Evolutionary conservation across 2,329 filamentous ascomycete species (phyloP), one percentile per base, ranked within the genome.

Genomic region (Alternaria arbusti): DNA sequence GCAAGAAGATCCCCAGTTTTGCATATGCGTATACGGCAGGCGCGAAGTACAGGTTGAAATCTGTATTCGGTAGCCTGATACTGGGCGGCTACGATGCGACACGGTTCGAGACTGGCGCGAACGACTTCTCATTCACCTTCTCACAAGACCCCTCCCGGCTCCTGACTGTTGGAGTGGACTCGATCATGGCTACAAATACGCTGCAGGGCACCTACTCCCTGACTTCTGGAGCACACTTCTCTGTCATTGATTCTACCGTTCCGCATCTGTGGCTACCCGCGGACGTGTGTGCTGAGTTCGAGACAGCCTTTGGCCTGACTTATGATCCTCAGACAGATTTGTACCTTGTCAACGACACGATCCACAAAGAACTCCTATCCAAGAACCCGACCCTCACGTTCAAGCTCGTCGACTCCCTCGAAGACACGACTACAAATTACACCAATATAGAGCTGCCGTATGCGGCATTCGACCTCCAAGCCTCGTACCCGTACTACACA

Each of bases 401-500:
- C 57, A 80, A 79, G 54, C 70, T 79, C 5, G 70, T 71, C 20
- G 74, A 79, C 49, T 76, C 75, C 6, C 55, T 74, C 3, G 23
- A 74, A 28, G 65, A 74, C 36, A 77, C 78, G 3, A 70, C 75
- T 2, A 67, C 70, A 10, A 78, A 78, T 36, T 81, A 75, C 43
- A 79, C 82, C 3, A 78, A 82, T 30, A 83, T 85, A 32, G 74
- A 77, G 15, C 73, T 85, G 1, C 82, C 83, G 5, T 86, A 86
- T 66, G 78, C 79, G 9, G 82, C 83, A 5, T 85, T 86, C 67
- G 83, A 85, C 64, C 75, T 84, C 4, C 73, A 81, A 59, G 71
- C 80, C 17, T 82, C 83, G 3, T 82, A 88, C 86, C 73, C 82
- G 73, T 86, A 85, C 9, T 80, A 90, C 13, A 80, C 87, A 59